phyloP scores from a whole-genome alignment of 2,329 filamentous ascomycete species.

The Thermoascus crustaceus region DNA sequence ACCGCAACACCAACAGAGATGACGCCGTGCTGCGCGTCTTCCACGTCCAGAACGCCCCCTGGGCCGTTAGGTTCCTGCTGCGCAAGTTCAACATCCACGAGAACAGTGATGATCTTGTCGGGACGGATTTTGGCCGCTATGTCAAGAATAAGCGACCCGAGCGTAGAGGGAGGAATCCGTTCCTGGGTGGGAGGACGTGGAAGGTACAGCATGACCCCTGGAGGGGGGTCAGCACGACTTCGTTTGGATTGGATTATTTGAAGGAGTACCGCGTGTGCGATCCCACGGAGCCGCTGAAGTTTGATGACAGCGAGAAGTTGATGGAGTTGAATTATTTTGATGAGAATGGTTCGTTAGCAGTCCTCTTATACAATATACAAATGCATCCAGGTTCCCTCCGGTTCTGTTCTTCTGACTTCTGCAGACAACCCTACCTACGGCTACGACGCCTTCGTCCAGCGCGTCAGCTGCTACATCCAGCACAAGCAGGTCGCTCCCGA shows the following conservation, averaged over 20 bases:
- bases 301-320: conserved; percentile 32
- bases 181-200: conserved; percentile 46
- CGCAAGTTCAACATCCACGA: conserved; percentile 45
- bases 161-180: conserved; percentile 42
- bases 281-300: conserved; percentile 7
- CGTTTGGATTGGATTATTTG: conserved; percentile 47
- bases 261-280: conserved; percentile 31
- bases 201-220: conserved; percentile 44
- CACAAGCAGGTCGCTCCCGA: conserved; percentile 35
- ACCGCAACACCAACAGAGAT: conserved; percentile 12
- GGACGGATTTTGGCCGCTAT: conserved; percentile 44
- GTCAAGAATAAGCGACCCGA: conserved; percentile 41
- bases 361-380: conserved; percentile 5
- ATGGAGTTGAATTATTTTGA: conserved; percentile 46
- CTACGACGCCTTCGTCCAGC: conserved; percentile 44
- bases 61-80: conserved; percentile 43
- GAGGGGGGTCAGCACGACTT: conserved; percentile 42
- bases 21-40: conserved; percentile 26
- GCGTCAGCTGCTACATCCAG: conserved; percentile 45
- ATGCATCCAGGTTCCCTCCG: too few species aligned
- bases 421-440: conserved; percentile 37
- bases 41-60: conserved; percentile 47
- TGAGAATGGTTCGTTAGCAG: conserved; percentile 19
- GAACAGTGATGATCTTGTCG: conserved; percentile 38
- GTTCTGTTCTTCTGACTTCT: too few species aligned